phyloP scores from a whole-genome alignment of 2,329 filamentous ascomycete genomes.

The Aspergillus alliaceus region DNA sequence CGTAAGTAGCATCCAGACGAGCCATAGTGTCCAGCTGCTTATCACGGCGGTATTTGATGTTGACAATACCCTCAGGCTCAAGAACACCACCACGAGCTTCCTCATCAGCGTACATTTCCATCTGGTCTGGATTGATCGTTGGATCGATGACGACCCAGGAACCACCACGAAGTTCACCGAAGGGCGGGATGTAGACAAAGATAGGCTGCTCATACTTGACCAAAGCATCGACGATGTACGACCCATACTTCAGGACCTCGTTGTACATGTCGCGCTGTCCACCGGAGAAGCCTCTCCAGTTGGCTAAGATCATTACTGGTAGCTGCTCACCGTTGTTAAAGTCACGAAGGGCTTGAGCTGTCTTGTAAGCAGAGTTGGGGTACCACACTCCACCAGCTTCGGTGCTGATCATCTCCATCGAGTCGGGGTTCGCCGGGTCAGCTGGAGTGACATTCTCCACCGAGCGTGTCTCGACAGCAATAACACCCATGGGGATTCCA shows the following conservation, averaged over 20 bases:
- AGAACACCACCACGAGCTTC: slow-evolving; percentile 95
- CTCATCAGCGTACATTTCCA: slow-evolving; percentile 99
- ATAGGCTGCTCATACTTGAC: slow-evolving; percentile 98
- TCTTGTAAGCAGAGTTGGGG: slow-evolving; percentile 99
- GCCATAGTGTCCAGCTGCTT: slow-evolving; percentile 98
- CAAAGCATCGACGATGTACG: slow-evolving; percentile 96
- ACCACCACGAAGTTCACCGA: slow-evolving; percentile 94
- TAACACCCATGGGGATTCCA: slow-evolving; percentile 97
- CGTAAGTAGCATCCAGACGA: slow-evolving; percentile 82
- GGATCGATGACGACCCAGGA: slow-evolving; percentile 99
- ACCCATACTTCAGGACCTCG: slow-evolving; percentile 98
- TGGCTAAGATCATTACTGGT: slow-evolving; percentile 97
- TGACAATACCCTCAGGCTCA: slow-evolving; percentile 95
- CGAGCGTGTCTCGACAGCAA: slow-evolving; percentile 91
- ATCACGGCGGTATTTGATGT: slow-evolving; percentile 97
- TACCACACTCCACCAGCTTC: slow-evolving; percentile 99
- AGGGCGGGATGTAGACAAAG: slow-evolving; percentile 98
- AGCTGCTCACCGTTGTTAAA: slow-evolving; percentile 99
- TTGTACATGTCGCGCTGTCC: slow-evolving; percentile 99
- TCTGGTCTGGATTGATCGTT: slow-evolving; percentile 91
- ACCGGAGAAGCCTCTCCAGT: slow-evolving; percentile 99
- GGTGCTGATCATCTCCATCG: slow-evolving; percentile 89
- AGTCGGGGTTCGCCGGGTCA: slow-evolving; percentile 96
- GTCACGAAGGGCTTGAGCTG: slow-evolving; percentile 95
- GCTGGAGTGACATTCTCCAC: slow-evolving; percentile 97